These are phyloP conservation scores for Pochonia chlamydosporia DNA, from an alignment of 2,329 filamentous ascomycete genomes.

Conservation along the genomic window DNA sequence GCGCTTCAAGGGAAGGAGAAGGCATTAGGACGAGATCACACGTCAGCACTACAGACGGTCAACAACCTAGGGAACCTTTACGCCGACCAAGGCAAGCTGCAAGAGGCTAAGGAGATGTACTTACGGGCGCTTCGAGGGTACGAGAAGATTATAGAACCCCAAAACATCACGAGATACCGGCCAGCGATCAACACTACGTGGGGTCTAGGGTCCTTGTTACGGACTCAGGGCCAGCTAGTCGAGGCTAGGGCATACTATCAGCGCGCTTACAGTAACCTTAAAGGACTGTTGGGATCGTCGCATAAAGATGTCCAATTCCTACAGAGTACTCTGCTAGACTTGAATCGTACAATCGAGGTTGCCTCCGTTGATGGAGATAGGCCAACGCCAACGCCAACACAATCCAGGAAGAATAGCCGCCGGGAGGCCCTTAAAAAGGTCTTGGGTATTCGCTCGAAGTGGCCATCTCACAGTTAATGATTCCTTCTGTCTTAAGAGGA, in stretches of 20 bases:
- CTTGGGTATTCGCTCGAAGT: neutral
- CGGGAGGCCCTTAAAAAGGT: neutral
- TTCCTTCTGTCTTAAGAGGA: too few relatives aligned
- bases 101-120: too few relatives aligned
- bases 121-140: too few relatives aligned
- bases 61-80: too few relatives aligned
- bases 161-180: too few relatives aligned
- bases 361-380: neutral
- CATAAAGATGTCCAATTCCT: neutral
- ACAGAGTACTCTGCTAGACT: neutral
- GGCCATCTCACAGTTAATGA: too few relatives aligned
- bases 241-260: neutral
- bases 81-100: conserved; percentile 1
- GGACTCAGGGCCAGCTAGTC: neutral
- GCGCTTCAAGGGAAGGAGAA: too few relatives aligned
- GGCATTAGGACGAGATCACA: too few relatives aligned
- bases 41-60: too few relatives aligned
- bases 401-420: neutral
- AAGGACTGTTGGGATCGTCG: neutral
- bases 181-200: too few relatives aligned
- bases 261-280: neutral
- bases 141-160: too few relatives aligned
- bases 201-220: too few relatives aligned
- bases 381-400: neutral
- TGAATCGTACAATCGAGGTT: neutral